Evolutionary conservation across 2,329 filamentous ascomycete species (phyloP).

Genomic region (Karstenula rhodostoma): DNA sequence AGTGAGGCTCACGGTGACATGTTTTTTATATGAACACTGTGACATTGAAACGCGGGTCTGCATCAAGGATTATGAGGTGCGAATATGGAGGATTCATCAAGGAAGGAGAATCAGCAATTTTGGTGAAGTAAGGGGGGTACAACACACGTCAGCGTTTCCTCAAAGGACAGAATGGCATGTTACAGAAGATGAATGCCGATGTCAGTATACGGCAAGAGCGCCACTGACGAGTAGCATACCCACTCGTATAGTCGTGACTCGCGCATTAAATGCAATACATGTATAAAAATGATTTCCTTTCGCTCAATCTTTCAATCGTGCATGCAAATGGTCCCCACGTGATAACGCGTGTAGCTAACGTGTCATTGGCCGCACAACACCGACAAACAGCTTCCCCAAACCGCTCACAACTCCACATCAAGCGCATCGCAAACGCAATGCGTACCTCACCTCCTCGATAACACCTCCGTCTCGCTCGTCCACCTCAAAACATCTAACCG

Average conservation of each 20-base stretch:
- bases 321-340: slow-evolving; percentile 6
- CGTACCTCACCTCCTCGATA: neutral
- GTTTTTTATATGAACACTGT: neutral
- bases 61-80: neutral
- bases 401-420: neutral
- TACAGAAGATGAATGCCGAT: neutral
- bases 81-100: neutral
- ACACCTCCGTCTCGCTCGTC: neutral
- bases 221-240: neutral
- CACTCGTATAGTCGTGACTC: neutral
- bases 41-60: neutral
- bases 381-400: slow-evolving; percentile 6
- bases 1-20: slow-evolving; percentile 20
- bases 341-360: slow-evolving; percentile 8
- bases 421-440: neutral
- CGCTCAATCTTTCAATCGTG: too few species aligned
- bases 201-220: neutral
- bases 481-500: neutral
- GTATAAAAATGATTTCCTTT: neutral
- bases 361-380: neutral
- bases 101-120: neutral
- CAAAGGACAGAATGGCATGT: neutral
- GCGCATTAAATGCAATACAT: neutral
- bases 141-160: neutral
- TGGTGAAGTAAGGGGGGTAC: neutral